phyloP scores from a whole-genome alignment of 495 filamentous ascomycete genomes.

The Patellaria atrata region DNA sequence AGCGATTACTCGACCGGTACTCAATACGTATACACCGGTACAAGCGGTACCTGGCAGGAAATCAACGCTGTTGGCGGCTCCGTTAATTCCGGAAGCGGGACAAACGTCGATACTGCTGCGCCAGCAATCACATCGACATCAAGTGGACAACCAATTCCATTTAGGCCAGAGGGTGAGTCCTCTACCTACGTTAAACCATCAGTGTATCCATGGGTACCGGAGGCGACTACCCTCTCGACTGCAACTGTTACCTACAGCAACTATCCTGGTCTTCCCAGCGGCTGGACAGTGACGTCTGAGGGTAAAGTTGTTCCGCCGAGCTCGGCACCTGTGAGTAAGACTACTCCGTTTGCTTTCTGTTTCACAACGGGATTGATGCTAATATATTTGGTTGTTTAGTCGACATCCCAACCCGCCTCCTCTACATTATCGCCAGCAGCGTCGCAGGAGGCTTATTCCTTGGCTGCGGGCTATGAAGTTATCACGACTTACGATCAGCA shows the following conservation, averaged over 20 bases:
- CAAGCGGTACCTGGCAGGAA: constrained; percentile 59
- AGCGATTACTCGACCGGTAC: constrained; percentile 85
- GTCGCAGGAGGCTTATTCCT: constrained; percentile 22
- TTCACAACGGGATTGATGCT: constrained; percentile 21
- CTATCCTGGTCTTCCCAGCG: constrained; percentile 46
- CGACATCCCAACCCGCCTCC: constrained; percentile 29
- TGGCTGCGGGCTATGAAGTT: constrained; percentile 33
- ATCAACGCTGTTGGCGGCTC: constrained; percentile 65
- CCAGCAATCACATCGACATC: constrained; percentile 42
- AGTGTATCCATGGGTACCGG: constrained; percentile 47
- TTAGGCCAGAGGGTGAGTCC: constrained; percentile 42
- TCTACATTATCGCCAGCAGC: constrained; percentile 35
- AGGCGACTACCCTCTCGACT: constrained; percentile 26
- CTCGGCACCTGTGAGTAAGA: constrained; percentile 36
- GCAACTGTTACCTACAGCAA: constrained; percentile 28
- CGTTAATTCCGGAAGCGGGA: constrained; percentile 39
- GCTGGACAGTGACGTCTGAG: constrained; percentile 59
- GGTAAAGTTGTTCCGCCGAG: constrained; percentile 52
- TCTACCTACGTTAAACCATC: constrained; percentile 36
- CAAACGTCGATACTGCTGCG: constrained; percentile 29
- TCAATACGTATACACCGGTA: constrained; percentile 65
- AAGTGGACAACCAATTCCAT: constrained; percentile 43
- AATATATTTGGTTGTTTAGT: constrained; percentile 26
- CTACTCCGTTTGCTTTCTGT: constrained; percentile 7
- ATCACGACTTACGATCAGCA: constrained; percentile 30